These are phyloP conservation scores for Bacterosira constricta DNA, from an alignment of 108 stramenopile species.

Conservation along the genomic window DNA sequence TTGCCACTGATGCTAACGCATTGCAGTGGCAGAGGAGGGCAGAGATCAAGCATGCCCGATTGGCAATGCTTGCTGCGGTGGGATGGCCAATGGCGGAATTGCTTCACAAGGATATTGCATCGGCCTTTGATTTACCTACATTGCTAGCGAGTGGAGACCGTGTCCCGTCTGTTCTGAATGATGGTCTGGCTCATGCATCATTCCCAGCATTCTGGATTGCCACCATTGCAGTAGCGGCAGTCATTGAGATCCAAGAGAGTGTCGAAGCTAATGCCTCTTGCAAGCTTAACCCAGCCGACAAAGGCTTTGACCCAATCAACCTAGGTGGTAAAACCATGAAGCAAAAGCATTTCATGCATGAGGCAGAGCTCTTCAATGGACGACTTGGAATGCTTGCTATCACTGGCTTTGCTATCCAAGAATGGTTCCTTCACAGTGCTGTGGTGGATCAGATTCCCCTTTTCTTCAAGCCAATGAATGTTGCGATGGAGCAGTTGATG, in stretches of 20 bases:
- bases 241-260: conserved; percentile 37
- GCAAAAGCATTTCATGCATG: conserved; percentile 39
- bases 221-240: conserved; percentile 43
- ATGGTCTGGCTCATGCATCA: conserved; percentile 61
- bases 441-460: conserved; percentile 73
- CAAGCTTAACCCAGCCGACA: conserved; percentile 39
- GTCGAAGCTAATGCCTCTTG: background rate
- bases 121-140: conserved; percentile 11
- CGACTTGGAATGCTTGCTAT: conserved; percentile 84
- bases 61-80: conserved; percentile 70
- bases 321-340: conserved; percentile 19
- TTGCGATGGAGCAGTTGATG: no score
- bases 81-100: conserved; percentile 82
- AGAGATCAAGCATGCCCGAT: conserved; percentile 58
- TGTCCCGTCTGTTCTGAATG: conserved; percentile 76
- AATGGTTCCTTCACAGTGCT: conserved; percentile 46
- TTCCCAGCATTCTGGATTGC: conserved; percentile 64
- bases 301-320: conserved; percentile 54
- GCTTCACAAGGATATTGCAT: conserved; percentile 53
- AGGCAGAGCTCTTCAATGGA: conserved; percentile 77
- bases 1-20: conserved; percentile 10
- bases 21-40: conserved; percentile 43
- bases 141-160: conserved; percentile 50
- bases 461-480: no score
- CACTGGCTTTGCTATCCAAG: conserved; percentile 70